These are phyloP conservation scores for Condylostoma magnum DNA, from an alignment of 169 alveolate genomes.

Conservation along the genomic window DNA sequence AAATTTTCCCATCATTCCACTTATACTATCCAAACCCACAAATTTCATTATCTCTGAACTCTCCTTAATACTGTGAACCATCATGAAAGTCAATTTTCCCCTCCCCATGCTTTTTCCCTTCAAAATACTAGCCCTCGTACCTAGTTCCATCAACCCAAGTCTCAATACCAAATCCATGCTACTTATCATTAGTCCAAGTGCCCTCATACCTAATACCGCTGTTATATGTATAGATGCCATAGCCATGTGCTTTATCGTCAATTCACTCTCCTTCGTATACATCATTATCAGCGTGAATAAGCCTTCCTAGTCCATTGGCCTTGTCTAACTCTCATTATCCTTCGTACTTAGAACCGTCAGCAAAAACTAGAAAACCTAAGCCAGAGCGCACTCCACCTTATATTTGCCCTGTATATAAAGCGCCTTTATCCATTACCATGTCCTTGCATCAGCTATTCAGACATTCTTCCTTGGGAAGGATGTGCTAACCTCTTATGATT, in stretches of 20 bases:
- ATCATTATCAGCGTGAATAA: slow-evolving; percentile 74
- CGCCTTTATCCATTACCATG: slow-evolving; percentile 14
- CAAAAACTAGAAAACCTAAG: slow-evolving; percentile 70
- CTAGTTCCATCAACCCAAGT: slow-evolving; percentile 71
- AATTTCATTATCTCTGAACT: slow-evolving; percentile 57
- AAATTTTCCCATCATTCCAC: slow-evolving; percentile 67
- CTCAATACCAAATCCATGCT: slow-evolving; percentile 74
- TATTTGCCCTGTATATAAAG: slow-evolving; percentile 14
- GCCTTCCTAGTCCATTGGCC: slow-evolving; percentile 75
- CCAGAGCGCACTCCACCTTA: slow-evolving; percentile 59
- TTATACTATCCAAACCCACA: slow-evolving; percentile 67
- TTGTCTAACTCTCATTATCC: slow-evolving; percentile 75
- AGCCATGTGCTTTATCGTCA: slow-evolving; percentile 76
- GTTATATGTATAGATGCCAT: slow-evolving; percentile 63
- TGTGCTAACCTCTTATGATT: too few relatives aligned
- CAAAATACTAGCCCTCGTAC: slow-evolving; percentile 66
- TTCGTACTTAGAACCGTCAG: slow-evolving; percentile 78
- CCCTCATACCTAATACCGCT: slow-evolving; percentile 76
- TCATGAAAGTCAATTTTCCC: slow-evolving; percentile 69
- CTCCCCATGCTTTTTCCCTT: slow-evolving; percentile 72
- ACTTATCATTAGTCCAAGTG: slow-evolving; percentile 68
- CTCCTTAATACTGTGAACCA: slow-evolving; percentile 57
- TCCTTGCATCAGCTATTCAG: too few relatives aligned
- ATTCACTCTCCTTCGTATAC: slow-evolving; percentile 77
- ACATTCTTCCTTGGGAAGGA: too few relatives aligned